Conservation (phyloP, 1,284 basidiomycete genomes). For the Farysia itapuensis region DNA sequence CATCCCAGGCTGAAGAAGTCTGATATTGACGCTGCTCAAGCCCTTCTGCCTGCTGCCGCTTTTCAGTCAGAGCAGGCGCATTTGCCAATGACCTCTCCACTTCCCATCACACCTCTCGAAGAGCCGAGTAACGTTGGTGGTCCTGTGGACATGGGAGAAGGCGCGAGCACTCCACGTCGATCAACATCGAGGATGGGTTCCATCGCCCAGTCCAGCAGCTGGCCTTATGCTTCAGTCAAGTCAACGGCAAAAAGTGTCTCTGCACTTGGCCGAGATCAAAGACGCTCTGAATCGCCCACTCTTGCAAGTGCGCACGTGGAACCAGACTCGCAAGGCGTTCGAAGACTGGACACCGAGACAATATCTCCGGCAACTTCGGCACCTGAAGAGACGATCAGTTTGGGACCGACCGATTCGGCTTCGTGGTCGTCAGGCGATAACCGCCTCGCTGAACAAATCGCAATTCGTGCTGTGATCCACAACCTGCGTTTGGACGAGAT, state of each 20-base stretch:
- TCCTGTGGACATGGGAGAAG: slow-evolving; percentile 3
- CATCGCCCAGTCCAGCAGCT: slow-evolving; percentile 25
- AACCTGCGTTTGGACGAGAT: slow-evolving; percentile 51
- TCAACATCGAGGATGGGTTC: slow-evolving; percentile 7
- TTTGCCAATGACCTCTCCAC: slow-evolving; percentile 25
- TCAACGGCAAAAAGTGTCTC: slow-evolving; percentile 5
- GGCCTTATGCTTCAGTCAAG: slow-evolving; percentile 20
- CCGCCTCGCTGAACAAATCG: slow-evolving; percentile 61
- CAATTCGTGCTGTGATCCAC: slow-evolving; percentile 46
- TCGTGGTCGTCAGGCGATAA: slow-evolving; percentile 44
- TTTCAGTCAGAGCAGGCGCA: slow-evolving; percentile 4
- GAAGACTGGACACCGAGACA: slow-evolving; percentile 31
- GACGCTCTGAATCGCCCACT: too few relatives aligned
- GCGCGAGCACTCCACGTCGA: slow-evolving; percentile 22
- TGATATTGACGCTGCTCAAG: slow-evolving; percentile 18
- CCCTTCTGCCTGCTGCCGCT: slow-evolving; percentile 5
- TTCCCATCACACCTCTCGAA: slow-evolving; percentile 14
- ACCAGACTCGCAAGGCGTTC: slow-evolving; percentile 32
- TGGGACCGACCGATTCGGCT: slow-evolving; percentile 36
- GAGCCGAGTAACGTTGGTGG: slow-evolving; percentile 3
- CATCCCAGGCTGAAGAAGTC: slow-evolving; percentile 15
- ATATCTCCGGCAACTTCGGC: slow-evolving; percentile 12
- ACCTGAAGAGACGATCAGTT: slow-evolving; percentile 19
- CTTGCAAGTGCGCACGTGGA: slow-evolving; percentile 6
- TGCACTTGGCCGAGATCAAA: slow-evolving; percentile 5